These are phyloP conservation scores for Oryza coarctata DNA, from an alignment of 176 grass and related monocot species.

Conservation along the genomic window DNA sequence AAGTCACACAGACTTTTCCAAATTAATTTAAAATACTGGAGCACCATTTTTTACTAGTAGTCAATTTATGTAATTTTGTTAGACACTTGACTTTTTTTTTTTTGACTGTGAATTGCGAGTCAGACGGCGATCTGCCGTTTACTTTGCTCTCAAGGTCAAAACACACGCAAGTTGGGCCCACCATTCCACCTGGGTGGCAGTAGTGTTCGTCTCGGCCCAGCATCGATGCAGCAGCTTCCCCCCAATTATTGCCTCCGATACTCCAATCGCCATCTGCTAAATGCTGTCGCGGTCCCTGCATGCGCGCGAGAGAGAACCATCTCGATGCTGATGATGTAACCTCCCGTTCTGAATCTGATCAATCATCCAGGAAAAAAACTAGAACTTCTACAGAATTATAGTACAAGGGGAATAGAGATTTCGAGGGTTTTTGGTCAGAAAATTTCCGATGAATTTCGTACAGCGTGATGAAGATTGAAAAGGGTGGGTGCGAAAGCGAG, in stretches of 20 bases:
- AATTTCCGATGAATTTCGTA: neutral
- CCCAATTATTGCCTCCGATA: slow-evolving; percentile 6
- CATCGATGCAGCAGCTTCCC: neutral
- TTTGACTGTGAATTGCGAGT: neutral
- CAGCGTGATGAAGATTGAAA: slow-evolving; percentile 38
- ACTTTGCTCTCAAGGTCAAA: neutral
- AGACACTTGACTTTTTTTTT: neutral
- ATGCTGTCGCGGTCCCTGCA: neutral
- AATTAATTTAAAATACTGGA: neutral
- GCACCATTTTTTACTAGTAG: too few relatives aligned
- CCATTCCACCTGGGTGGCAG: neutral
- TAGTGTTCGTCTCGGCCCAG: neutral
- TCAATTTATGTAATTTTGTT: neutral
- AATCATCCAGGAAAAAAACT: neutral
- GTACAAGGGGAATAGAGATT: neutral
- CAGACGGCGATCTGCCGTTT: neutral
- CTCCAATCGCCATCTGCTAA: slow-evolving; percentile 5
- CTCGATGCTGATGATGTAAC: neutral
- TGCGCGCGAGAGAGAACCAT: neutral
- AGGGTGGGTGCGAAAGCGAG: slow-evolving; percentile 13
- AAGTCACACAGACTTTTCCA: neutral
- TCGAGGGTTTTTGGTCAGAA: neutral
- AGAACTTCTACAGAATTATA: neutral
- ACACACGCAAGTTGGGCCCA: neutral
- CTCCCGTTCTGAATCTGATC: neutral